Conservation (phyloP, 2,329 filamentous ascomycete genomes). For the Biscogniauxia mediterranea region DNA sequence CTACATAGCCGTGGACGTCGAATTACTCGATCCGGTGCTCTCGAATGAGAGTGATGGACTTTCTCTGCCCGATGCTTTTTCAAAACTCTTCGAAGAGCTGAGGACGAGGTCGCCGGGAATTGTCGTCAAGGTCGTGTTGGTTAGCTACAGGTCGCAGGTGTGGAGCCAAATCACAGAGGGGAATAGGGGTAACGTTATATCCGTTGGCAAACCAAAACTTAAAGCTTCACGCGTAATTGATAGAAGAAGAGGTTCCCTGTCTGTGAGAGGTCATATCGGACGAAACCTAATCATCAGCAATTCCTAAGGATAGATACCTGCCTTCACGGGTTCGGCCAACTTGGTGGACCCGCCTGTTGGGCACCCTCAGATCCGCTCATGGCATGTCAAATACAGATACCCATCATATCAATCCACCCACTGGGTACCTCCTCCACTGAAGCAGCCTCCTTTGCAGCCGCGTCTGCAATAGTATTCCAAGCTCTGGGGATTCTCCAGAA, state of each 20-base stretch:
- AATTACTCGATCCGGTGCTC: background rate
- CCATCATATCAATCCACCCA: constrained; percentile 1
- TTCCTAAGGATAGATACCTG: too few relatives aligned
- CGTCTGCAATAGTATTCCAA: constrained; percentile 43
- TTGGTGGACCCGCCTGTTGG: too few relatives aligned
- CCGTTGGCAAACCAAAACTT: too few relatives aligned
- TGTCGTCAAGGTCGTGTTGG: background rate
- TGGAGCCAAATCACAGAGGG: too few relatives aligned
- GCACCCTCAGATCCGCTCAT: background rate
- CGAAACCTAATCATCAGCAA: too few relatives aligned
- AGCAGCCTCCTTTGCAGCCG: constrained; percentile 26
- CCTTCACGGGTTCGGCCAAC: too few relatives aligned
- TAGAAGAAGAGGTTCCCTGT: too few relatives aligned
- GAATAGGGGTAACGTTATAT: too few relatives aligned
- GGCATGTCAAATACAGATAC: background rate
- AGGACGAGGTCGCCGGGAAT: background rate
- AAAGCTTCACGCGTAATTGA: too few relatives aligned
- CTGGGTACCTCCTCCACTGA: background rate
- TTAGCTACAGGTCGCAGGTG: background rate
- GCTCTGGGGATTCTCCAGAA: constrained; percentile 49
- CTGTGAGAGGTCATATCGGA: too few relatives aligned
- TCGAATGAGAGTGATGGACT: background rate
- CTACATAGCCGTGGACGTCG: background rate
- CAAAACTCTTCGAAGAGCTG: background rate
- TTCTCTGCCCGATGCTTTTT: background rate